Evolutionary conservation across 768 basidiomycete genomes (phyloP).

Genomic region (Xanthoconium stramineum): DNA sequence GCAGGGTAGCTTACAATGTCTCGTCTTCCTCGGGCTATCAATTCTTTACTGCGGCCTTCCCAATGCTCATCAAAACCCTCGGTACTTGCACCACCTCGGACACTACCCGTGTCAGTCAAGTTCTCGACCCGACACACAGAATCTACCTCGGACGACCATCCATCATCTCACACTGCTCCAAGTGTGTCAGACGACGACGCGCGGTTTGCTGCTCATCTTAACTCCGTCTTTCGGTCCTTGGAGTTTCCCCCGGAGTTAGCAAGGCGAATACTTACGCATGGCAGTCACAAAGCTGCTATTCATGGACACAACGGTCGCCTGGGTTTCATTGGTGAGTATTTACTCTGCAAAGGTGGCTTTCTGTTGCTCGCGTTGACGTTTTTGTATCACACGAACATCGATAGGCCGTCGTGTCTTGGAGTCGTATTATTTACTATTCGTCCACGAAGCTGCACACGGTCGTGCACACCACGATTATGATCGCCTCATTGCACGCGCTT

Average conservation of each 20-base stretch:
- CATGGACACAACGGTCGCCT: slow-evolving; percentile 71
- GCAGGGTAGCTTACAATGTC: slow-evolving; percentile 15
- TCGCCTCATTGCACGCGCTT: slow-evolving; percentile 48
- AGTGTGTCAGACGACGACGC: slow-evolving; percentile 13
- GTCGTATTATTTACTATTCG: slow-evolving; percentile 70
- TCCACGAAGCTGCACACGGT: slow-evolving; percentile 52
- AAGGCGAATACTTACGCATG: slow-evolving; percentile 72
- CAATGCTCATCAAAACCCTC: slow-evolving; percentile 10
- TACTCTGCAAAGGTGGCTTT: neutral
- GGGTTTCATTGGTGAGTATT: slow-evolving; percentile 60
- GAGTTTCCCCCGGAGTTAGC: slow-evolving; percentile 71
- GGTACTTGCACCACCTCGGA: slow-evolving; percentile 16
- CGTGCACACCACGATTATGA: slow-evolving; percentile 54
- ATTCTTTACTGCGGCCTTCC: slow-evolving; percentile 10
- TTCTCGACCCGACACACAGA: slow-evolving; percentile 15
- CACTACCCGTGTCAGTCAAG: neutral
- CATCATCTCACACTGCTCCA: slow-evolving; percentile 1
- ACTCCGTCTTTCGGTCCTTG: slow-evolving; percentile 60
- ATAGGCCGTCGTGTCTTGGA: slow-evolving; percentile 76
- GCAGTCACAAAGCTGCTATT: slow-evolving; percentile 62
- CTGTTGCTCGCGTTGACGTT: neutral
- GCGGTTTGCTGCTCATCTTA: slow-evolving; percentile 52
- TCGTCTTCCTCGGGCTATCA: slow-evolving; percentile 16
- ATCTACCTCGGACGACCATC: neutral
- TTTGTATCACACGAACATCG: neutral